Percentiles rank a stretch among this genome's conserved stretches.
Conservation (phyloP, 305 asterid genomes). For the Solanum hybrid region DNA sequence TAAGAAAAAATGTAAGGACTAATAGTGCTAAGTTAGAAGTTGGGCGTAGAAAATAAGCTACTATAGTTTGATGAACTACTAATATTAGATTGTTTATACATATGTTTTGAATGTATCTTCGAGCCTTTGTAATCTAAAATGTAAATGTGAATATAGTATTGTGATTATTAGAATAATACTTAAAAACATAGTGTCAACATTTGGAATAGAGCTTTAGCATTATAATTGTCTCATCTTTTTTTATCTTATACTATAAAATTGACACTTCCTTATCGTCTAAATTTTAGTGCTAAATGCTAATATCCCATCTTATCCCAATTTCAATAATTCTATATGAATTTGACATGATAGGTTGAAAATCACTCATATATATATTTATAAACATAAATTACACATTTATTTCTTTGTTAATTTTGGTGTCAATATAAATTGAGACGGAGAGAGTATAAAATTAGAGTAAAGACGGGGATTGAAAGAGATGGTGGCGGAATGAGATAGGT, state of each 20-base stretch:
- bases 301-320: neutral
- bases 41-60: constrained; percentile 5
- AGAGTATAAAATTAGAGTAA: neutral
- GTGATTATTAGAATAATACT: neutral
- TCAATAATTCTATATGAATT: neutral
- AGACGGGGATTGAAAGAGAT: neutral
- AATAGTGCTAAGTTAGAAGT: neutral
- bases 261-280: neutral
- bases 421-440: neutral
- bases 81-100: constrained; percentile 9
- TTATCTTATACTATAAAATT: neutral
- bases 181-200: constrained; percentile 10
- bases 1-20: constrained; percentile 11
- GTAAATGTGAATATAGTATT: constrained; percentile 16
- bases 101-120: neutral
- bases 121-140: neutral
- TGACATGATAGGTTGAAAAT: neutral
- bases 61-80: neutral
- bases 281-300: neutral
- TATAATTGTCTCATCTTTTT: neutral
- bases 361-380: too few relatives aligned
- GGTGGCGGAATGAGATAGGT: constrained; percentile 2
- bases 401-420: neutral
- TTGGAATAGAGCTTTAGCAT: neutral
- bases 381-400: neutral